Evolutionary conservation across 108 stramenopile genomes (phyloP).

Genomic region (Cyclotella cryptica): DNA sequence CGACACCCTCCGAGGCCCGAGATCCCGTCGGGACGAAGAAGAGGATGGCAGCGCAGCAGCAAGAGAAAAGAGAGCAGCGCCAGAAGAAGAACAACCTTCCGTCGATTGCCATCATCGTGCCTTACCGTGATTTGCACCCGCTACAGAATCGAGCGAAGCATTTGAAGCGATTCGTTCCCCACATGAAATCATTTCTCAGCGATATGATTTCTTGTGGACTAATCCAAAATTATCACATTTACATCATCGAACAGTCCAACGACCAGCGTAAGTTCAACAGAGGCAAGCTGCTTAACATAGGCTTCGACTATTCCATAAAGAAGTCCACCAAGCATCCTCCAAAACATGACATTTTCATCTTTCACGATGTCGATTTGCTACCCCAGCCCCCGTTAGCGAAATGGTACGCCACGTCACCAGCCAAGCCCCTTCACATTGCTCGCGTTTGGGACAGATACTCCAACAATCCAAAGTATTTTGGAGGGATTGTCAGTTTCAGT

Average conservation of each 20-base stretch:
- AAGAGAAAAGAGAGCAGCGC: slow-evolving; percentile 20
- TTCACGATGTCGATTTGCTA: slow-evolving; percentile 99
- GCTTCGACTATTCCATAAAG: slow-evolving; percentile 91
- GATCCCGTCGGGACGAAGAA: slow-evolving; percentile 81
- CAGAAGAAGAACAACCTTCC: slow-evolving; percentile 22
- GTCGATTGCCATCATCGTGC: slow-evolving; percentile 94
- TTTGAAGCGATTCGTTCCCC: slow-evolving; percentile 86
- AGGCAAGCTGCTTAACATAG: slow-evolving; percentile 99
- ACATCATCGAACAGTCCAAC: slow-evolving; percentile 96
- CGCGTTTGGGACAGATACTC: slow-evolving; percentile 97
- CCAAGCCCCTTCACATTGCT: slow-evolving; percentile 94
- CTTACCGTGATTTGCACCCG: slow-evolving; percentile 92
- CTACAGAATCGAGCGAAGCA: slow-evolving; percentile 93
- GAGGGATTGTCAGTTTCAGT: slow-evolving; percentile 94
- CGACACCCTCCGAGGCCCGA: slow-evolving; percentile 76
- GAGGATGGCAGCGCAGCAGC: slow-evolving; percentile 57
- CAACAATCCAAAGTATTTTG: slow-evolving; percentile 97
- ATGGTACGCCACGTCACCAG: slow-evolving; percentile 87
- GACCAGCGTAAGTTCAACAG: slow-evolving; percentile 99
- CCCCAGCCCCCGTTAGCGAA: slow-evolving; percentile 77
- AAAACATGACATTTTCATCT: slow-evolving; percentile 87
- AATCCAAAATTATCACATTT: slow-evolving; percentile 89
- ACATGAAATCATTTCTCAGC: slow-evolving; percentile 89
- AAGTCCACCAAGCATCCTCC: slow-evolving; percentile 44
- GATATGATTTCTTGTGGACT: slow-evolving; percentile 34